Base-by-base conservation (phyloP, 257 asterid species). In the Thymus quinquecostatus region DNA sequence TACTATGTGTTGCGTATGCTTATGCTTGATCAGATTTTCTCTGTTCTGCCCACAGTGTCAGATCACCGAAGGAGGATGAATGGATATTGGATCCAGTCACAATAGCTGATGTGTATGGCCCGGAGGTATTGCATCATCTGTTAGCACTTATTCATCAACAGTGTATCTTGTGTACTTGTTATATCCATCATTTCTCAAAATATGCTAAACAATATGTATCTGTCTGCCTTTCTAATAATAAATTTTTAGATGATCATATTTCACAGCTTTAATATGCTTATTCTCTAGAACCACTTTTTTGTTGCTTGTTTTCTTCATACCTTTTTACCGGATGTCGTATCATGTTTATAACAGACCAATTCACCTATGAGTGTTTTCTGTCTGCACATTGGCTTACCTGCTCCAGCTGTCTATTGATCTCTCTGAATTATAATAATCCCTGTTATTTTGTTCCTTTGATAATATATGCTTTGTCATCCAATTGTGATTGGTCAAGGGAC, bases 71-170 rank as follows among this genome's bases (percentile, higher is more conserved):
- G 83, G 94, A 83, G 84, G 74, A 89, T 61, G 96, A 83, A 65
- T 93, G 98, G 98, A 88, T 93, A 75, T 78, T 93, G 64, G 98
- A 93, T 72, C 98, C 98, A 1, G 96, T 93, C 69, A 58, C 85
- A 74, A 91, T 93, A 70, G 97, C 97, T 69, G 98, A 91, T 77
- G 79, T 83, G 27, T 91, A 87, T 75, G 96, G 95, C 74, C 89
- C 85, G n/a, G 96, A 88, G 98, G 98, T 92, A 84, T 51, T 58
- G n/a, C 45, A 44, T 75, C 30, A 48, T 62, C 41, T 36, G 49
- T 12, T 63, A 30, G n/a, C 57, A 51, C 41, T 74, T 38, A 4
- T 4, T 38, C 44, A 32, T 74, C 41, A 49, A 44, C 38, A 27
- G 28, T 29, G 41, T 62, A 29, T 48, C 2, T 36, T 54, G 48